Evolutionary conservation across 164 flowering plant species (phyloP).

Genomic region (Amborella trichopoda): DNA sequence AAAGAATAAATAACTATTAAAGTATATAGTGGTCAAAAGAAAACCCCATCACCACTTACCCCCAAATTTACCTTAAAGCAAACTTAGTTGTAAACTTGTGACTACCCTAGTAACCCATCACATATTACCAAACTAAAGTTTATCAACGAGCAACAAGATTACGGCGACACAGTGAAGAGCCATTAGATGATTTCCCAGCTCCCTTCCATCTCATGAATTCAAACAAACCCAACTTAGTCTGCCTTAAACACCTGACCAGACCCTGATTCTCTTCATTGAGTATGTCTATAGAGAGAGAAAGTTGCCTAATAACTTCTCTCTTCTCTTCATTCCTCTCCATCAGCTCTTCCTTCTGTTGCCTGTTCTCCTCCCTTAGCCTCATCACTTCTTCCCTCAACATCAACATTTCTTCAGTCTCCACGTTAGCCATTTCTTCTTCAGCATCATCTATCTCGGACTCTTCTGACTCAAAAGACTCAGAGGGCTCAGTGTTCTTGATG

Average conservation of each 20-base stretch:
- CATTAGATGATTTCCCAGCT: conserved; percentile 29
- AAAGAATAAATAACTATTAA: no score
- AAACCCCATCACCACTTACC: no score
- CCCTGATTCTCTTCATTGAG: conserved; percentile 48
- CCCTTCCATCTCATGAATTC: conserved; percentile 29
- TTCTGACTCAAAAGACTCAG: conserved; percentile 32
- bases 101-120: no score
- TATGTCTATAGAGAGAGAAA: conserved; percentile 45
- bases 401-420: conserved; percentile 3
- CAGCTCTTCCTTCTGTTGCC: conserved; percentile 27
- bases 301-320: conserved; percentile 78
- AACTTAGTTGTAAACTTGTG: no score
- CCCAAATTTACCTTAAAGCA: no score
- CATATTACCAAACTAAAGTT: no score
- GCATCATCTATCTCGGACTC: conserved; percentile 20
- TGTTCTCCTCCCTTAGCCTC: conserved; percentile 46
- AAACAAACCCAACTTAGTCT: conserved; percentile 22
- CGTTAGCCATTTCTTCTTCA: conserved; percentile 20
- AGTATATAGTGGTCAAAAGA: no score
- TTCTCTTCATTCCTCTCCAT: conserved; percentile 78
- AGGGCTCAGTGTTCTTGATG: conserved; percentile 17
- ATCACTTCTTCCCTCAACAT: conserved; percentile 46
- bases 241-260: conserved; percentile 23
- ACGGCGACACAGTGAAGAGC: conserved; percentile 6
- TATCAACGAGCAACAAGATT: conserved; percentile 9